These are phyloP conservation scores for Aspergillus funiculosus DNA, from an alignment of 495 filamentous ascomycete species.

Conservation along the genomic window DNA sequence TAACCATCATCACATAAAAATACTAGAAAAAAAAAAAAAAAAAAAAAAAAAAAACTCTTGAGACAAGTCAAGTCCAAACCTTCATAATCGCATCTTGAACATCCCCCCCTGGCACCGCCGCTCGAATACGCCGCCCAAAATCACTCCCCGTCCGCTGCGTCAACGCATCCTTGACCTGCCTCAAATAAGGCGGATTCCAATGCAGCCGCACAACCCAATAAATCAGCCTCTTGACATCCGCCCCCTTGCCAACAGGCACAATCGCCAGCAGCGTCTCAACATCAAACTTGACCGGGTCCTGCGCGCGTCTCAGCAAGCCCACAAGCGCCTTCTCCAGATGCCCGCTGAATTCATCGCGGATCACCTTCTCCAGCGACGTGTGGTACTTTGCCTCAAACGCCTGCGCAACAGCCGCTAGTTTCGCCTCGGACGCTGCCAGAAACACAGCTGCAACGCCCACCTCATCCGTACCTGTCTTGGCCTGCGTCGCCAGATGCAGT, in stretches of 20 bases:
- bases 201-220: slow-evolving; percentile 17
- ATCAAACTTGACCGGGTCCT: slow-evolving; percentile 66
- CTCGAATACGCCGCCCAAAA: not conserved
- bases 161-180: slow-evolving; percentile 8
- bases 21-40: not conserved
- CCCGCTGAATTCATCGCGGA: slow-evolving; percentile 59
- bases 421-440: slow-evolving; percentile 58
- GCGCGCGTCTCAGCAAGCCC: slow-evolving; percentile 57
- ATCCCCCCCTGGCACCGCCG: slow-evolving; percentile 2
- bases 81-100: slow-evolving; percentile 5
- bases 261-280: slow-evolving; percentile 41
- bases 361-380: slow-evolving; percentile 8
- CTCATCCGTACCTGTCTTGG: slow-evolving; percentile 60
- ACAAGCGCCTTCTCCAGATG: slow-evolving; percentile 75
- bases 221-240: slow-evolving; percentile 10
- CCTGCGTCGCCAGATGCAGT: slow-evolving; percentile 60
- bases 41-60: not conserved
- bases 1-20: not conserved
- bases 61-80: slow-evolving; percentile 9
- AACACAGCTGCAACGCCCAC: slow-evolving; percentile 65
- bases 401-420: slow-evolving; percentile 65
- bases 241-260: slow-evolving; percentile 1
- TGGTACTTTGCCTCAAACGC: slow-evolving; percentile 52
- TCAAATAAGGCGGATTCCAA: slow-evolving; percentile 12
- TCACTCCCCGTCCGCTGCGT: slow-evolving; percentile 7